A percentile compares a stretch with the other conserved stretches of the same genome.
phyloP scores from a whole-genome alignment of 1,284 basidiomycete species.

The Apiotrichum domesticum region DNA sequence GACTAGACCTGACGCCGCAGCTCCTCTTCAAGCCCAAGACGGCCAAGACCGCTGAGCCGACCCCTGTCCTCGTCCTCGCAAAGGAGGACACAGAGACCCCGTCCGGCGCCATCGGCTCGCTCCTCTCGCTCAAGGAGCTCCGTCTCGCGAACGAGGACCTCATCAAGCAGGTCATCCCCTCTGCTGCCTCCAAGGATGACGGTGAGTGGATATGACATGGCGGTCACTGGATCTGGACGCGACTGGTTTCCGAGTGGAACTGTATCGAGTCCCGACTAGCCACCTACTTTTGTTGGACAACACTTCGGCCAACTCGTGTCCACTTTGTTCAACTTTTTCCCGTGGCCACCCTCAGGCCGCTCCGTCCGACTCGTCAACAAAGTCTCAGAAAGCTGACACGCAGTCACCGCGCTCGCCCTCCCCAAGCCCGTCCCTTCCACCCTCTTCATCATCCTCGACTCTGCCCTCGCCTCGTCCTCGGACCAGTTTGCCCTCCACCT shows the following conservation, averaged over 20 bases:
- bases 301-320: neutral
- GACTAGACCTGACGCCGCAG: slow-evolving; percentile 12
- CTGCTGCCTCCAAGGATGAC: slow-evolving; percentile 68
- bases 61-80: slow-evolving; percentile 81
- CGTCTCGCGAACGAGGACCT: slow-evolving; percentile 83
- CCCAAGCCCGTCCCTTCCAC: slow-evolving; percentile 66
- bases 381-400: too few relatives aligned
- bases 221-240: too few relatives aligned
- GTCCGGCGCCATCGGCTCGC: slow-evolving; percentile 68
- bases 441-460: slow-evolving; percentile 69
- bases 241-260: neutral
- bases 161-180: slow-evolving; percentile 70
- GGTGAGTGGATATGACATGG: slow-evolving; percentile 52
- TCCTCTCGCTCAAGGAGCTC: slow-evolving; percentile 81
- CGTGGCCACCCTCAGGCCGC: neutral
- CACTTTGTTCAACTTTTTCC: neutral
- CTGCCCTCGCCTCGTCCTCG: slow-evolving; percentile 58
- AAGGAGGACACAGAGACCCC: slow-evolving; percentile 72
- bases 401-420: slow-evolving; percentile 74
- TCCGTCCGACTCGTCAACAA: neutral
- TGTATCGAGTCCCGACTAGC: neutral
- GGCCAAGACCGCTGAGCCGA: slow-evolving; percentile 73
- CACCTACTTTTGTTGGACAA: neutral
- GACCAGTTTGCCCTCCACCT: slow-evolving; percentile 67
- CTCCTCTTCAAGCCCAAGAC: slow-evolving; percentile 55